These are phyloP conservation scores for Monosporozyma yasuniensis DNA, from an alignment of 805 yeast species.

Conservation along the genomic window DNA sequence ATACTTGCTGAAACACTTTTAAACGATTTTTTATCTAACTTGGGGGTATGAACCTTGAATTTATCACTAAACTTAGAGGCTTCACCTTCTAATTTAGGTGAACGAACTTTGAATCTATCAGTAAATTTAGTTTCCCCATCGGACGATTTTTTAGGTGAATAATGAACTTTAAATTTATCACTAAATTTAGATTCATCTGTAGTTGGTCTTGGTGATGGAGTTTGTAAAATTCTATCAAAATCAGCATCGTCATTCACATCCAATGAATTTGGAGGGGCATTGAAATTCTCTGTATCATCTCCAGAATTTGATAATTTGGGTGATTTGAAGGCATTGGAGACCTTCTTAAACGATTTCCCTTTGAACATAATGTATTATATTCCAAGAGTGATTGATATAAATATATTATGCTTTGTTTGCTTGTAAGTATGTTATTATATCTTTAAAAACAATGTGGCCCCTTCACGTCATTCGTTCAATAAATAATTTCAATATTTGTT, in stretches of 20 bases:
- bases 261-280: not conserved
- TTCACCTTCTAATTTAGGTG: not conserved
- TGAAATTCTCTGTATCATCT: not conserved
- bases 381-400: not conserved
- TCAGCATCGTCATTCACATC: not conserved
- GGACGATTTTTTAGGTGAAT: not conserved
- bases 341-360: constrained; percentile 27
- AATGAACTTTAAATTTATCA: not conserved
- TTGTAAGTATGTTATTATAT: not conserved
- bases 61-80: not conserved
- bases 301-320: not conserved
- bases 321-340: constrained; percentile 30
- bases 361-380: constrained; percentile 23
- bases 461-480: not conserved
- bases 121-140: not conserved
- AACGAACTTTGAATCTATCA: not conserved
- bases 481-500: not conserved
- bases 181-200: not conserved
- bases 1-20: constrained; percentile 23
- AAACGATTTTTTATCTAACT: not conserved
- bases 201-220: not conserved
- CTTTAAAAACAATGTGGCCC: not conserved
- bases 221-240: not conserved
- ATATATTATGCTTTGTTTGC: not conserved
- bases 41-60: not conserved